A percentile compares a stretch with the other conserved stretches of the same genome.
These are phyloP conservation scores for Lecanosticta acicola DNA, from an alignment of 2,329 filamentous ascomycete genomes.

Conservation along the genomic window DNA sequence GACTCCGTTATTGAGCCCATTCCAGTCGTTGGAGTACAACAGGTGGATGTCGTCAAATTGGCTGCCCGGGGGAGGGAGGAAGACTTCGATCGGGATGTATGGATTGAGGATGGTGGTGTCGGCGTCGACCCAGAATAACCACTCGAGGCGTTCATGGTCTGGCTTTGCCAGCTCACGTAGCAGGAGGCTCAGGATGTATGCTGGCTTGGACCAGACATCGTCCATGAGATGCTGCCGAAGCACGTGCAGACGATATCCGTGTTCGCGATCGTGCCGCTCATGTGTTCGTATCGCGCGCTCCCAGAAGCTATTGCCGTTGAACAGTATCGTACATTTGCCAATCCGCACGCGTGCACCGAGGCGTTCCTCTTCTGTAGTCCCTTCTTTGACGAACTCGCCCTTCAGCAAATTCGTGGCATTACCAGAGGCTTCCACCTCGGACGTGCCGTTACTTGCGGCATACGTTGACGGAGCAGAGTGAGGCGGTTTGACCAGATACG, in stretches of 20 bases:
- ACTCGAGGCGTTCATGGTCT: constrained; percentile 36
- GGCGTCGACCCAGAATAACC: constrained; percentile 43
- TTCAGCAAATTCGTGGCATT: background rate
- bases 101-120: constrained; percentile 43
- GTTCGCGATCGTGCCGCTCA: constrained; percentile 36
- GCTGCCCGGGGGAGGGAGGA: constrained; percentile 33
- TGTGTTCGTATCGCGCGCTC: constrained; percentile 40
- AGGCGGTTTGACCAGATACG: constrained; percentile 11
- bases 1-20: constrained; percentile 42
- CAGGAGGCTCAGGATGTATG: constrained; percentile 39
- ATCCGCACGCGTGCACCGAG: constrained; percentile 32
- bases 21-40: constrained; percentile 37
- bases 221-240: constrained; percentile 39
- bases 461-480: background rate
- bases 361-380: constrained; percentile 23
- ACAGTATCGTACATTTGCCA: constrained; percentile 38
- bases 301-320: constrained; percentile 37
- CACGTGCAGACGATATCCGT: constrained; percentile 40
- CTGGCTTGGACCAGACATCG: constrained; percentile 43
- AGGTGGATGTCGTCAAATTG: constrained; percentile 36
- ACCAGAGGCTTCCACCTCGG: background rate
- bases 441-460: background rate
- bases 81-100: constrained; percentile 37
- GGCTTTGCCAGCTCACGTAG: constrained; percentile 37
- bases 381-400: constrained; percentile 24